phyloP scores from a whole-genome alignment of 768 basidiomycete genomes.

The Mycena haematopus region DNA sequence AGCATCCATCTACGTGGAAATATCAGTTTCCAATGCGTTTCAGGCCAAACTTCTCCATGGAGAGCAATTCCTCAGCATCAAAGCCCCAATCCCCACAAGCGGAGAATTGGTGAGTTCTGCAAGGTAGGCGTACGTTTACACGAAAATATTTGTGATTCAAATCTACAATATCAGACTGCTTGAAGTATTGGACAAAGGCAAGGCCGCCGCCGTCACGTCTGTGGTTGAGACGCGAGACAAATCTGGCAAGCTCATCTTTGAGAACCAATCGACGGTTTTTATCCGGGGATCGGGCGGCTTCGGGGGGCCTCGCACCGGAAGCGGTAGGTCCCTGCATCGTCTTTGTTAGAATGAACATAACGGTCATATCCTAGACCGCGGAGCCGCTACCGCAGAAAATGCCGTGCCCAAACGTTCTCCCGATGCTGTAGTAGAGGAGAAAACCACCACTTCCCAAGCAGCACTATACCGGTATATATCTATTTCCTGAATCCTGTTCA shows the following conservation, averaged over 20 bases:
- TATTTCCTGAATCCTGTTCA: background rate
- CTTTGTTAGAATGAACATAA: background rate
- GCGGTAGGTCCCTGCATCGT: constrained; percentile 52
- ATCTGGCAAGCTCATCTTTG: constrained; percentile 83
- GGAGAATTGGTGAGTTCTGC: constrained; percentile 80
- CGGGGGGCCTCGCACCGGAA: constrained; percentile 86
- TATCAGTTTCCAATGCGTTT: constrained; percentile 11
- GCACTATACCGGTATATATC: constrained; percentile 83
- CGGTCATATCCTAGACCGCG: constrained; percentile 68
- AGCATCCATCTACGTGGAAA: constrained; percentile 30
- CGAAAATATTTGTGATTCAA: background rate
- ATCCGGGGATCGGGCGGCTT: constrained; percentile 96
- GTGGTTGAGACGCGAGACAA: constrained; percentile 85
- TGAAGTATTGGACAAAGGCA: constrained; percentile 90
- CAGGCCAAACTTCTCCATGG: constrained; percentile 97
- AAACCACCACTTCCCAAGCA: constrained; percentile 82
- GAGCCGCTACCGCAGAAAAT: constrained; percentile 85
- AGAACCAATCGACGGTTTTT: constrained; percentile 92
- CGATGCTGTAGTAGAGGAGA: constrained; percentile 88
- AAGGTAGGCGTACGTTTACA: constrained; percentile 51
- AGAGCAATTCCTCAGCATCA: constrained; percentile 93
- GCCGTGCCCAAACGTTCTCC: constrained; percentile 81
- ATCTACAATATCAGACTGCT: constrained; percentile 53
- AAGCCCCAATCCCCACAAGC: constrained; percentile 83
- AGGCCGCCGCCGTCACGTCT: constrained; percentile 88